phyloP scores from a whole-genome alignment of 108 stramenopile species.

The Cylindrotheca closterium region DNA sequence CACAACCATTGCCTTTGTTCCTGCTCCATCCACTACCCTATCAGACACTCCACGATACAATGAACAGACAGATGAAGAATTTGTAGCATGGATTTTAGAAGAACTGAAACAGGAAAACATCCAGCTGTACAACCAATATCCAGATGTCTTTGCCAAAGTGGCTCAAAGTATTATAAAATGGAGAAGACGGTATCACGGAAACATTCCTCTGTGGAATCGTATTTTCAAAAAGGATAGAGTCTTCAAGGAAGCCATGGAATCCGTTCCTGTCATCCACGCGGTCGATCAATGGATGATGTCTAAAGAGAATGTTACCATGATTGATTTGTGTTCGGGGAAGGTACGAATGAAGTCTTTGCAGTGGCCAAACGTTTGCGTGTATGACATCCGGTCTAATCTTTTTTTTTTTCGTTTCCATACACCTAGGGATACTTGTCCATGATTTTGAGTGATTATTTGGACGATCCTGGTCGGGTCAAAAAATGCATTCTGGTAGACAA shows the following conservation, averaged over 20 bases:
- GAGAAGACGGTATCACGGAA: slow-evolving; percentile 51
- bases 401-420: background rate
- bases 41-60: no score
- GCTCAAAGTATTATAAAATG: slow-evolving; percentile 35
- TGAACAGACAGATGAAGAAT: slow-evolving; percentile 10
- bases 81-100: slow-evolving; percentile 8
- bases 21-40: no score
- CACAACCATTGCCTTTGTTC: no score
- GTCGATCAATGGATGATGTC: slow-evolving; percentile 28
- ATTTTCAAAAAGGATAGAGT: slow-evolving; percentile 58
- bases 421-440: slow-evolving; percentile 45
- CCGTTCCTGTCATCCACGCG: slow-evolving; percentile 52
- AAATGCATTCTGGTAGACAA: slow-evolving; percentile 62
- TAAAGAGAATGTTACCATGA: slow-evolving; percentile 24
- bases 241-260: slow-evolving; percentile 65
- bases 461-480: slow-evolving; percentile 8
- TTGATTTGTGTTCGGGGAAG: slow-evolving; percentile 61
- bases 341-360: no score
- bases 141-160: slow-evolving; percentile 4
- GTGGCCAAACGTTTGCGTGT: no score
- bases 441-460: slow-evolving; percentile 43
- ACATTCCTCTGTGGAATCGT: slow-evolving; percentile 53
- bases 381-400: no score
- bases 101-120: slow-evolving; percentile 3
- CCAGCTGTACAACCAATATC: slow-evolving; percentile 15